phyloP scores from a whole-genome alignment of 2,329 filamentous ascomycete species.

The Biscogniauxia sp. region DNA sequence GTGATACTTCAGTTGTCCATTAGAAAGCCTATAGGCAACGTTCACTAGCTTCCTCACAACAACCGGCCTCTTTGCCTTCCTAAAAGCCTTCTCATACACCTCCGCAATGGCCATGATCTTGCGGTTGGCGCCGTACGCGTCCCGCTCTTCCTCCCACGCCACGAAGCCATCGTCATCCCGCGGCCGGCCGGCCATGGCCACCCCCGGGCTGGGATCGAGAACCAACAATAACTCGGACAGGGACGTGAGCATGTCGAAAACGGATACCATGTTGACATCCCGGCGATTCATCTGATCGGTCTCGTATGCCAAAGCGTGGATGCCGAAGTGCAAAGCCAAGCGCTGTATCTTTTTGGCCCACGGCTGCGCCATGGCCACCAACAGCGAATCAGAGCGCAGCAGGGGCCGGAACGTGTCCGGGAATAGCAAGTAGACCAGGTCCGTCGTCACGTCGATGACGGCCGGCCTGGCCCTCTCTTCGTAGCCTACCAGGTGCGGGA shows the following conservation, averaged over 20 bases:
- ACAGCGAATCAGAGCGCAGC: too few relatives aligned
- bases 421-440: too few relatives aligned
- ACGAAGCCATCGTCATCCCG: background rate
- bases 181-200: background rate
- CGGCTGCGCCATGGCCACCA: too few relatives aligned
- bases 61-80: background rate
- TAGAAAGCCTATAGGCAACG: background rate
- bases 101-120: background rate
- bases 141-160: background rate
- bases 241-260: background rate
- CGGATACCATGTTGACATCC: background rate
- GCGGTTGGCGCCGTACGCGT: background rate
- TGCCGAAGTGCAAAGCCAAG: background rate
- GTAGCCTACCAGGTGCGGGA: background rate
- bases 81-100: background rate
- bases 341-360: too few relatives aligned
- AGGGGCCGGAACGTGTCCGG: too few relatives aligned
- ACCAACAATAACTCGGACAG: background rate
- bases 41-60: background rate
- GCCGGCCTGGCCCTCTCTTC: background rate
- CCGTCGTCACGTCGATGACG: background rate
- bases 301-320: background rate
- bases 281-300: background rate
- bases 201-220: background rate
- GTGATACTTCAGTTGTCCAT: background rate